phyloP scores from a whole-genome alignment of 1,139 yeast genomes.

The Kodamaea suecica region DNA sequence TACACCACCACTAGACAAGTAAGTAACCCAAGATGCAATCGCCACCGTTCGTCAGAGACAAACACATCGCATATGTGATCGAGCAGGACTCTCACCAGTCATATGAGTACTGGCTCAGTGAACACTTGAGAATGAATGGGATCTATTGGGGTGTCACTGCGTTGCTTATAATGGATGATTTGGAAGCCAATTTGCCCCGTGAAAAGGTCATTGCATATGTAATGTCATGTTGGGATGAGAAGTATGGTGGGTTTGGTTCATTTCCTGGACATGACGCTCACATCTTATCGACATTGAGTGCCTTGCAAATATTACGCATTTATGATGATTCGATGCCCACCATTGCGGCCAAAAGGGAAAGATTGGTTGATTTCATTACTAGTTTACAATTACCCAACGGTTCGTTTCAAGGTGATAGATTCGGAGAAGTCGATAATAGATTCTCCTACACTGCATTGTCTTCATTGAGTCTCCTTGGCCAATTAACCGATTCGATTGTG shows the following conservation, averaged over 20 bases:
- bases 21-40: background rate
- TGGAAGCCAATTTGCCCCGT: conserved; percentile 52
- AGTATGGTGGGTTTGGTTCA: conserved; percentile 83
- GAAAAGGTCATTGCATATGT: conserved; percentile 67
- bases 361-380: conserved; percentile 43
- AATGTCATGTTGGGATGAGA: conserved; percentile 58
- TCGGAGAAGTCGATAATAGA: conserved; percentile 91
- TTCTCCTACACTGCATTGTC: conserved; percentile 83
- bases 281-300: conserved; percentile 81
- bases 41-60: background rate
- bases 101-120: conserved; percentile 84
- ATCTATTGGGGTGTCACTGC: conserved; percentile 94
- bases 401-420: conserved; percentile 81
- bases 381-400: conserved; percentile 70
- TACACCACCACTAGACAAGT: conserved; percentile 1
- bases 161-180: conserved; percentile 55
- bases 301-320: conserved; percentile 71
- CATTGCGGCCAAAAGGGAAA: conserved; percentile 13
- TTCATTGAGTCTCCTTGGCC: conserved; percentile 65
- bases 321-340: conserved; percentile 53
- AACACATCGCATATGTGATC: conserved; percentile 35
- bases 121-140: conserved; percentile 87
- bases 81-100: conserved; percentile 39
- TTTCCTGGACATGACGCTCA: conserved; percentile 90
- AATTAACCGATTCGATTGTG: conserved; percentile 55